phyloP scores from a whole-genome alignment of 768 basidiomycete species.

The Leccinum variicolor region DNA sequence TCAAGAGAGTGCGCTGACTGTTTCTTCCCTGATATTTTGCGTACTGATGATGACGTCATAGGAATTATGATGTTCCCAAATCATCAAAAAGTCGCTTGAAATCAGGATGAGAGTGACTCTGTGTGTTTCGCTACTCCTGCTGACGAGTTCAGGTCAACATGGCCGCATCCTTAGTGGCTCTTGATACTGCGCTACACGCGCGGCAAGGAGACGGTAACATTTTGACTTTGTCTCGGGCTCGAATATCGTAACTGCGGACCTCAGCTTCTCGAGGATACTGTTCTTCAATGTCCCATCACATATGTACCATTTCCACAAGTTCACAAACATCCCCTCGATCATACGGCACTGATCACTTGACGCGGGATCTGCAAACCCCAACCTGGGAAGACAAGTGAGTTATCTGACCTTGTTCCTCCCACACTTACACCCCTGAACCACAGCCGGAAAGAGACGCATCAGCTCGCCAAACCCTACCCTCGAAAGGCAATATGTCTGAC shows the following conservation, averaged over 20 bases:
- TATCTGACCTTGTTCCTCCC: no score
- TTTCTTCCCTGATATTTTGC: background rate
- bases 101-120: constrained; percentile 5
- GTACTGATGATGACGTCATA: background rate
- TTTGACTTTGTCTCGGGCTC: background rate
- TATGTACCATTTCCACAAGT: no score
- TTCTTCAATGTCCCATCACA: background rate
- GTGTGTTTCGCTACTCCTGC: background rate
- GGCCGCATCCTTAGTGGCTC: background rate
- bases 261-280: background rate
- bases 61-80: background rate
- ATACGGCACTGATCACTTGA: no score
- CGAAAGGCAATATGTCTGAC: no score
- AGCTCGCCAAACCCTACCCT: no score
- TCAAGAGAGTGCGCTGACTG: background rate
- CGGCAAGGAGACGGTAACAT: background rate
- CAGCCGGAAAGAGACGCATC: no score
- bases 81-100: background rate
- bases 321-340: no score
- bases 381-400: no score
- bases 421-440: no score
- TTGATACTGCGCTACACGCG: background rate
- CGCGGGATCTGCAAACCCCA: no score
- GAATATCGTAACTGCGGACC: constrained; percentile 1
- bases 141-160: background rate